phyloP scores from a whole-genome alignment of 2,329 filamentous ascomycete genomes.

The Colletotrichum somersetense region DNA sequence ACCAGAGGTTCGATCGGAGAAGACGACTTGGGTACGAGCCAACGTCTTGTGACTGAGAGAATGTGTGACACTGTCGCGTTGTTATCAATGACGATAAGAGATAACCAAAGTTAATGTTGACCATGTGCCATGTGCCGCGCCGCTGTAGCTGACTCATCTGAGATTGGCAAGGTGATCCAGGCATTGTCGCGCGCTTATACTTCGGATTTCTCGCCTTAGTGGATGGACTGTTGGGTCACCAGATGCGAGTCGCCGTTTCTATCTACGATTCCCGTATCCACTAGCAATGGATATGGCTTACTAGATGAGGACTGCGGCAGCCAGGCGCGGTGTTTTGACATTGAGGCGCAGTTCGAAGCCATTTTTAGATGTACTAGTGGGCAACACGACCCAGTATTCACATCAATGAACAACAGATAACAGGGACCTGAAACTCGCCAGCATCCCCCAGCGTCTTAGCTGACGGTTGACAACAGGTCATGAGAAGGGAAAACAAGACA shows the following conservation, averaged over 20 bases:
- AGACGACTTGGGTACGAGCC: background rate
- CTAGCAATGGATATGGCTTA: background rate
- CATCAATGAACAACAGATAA: background rate
- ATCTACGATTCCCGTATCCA: background rate
- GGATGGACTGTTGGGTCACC: slow-evolving; percentile 4
- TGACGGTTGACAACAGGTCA: background rate
- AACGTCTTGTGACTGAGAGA: background rate
- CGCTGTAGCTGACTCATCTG: slow-evolving; percentile 16
- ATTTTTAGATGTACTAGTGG: background rate
- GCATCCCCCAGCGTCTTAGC: background rate
- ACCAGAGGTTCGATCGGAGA: background rate
- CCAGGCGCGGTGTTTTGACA: background rate
- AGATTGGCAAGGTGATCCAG: background rate
- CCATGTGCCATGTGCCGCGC: background rate
- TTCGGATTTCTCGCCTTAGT: background rate
- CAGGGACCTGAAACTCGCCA: background rate
- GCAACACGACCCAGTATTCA: background rate
- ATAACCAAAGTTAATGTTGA: background rate
- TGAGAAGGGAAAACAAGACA: background rate
- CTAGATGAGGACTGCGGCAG: background rate
- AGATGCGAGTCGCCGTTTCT: background rate
- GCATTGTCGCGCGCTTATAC: background rate
- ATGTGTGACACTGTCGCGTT: background rate
- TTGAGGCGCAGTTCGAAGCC: background rate
- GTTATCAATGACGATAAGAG: slow-evolving; percentile 23